Base-by-base conservation (phyloP, 164 flowering plant species). In the Chimonanthus praecox region DNA sequence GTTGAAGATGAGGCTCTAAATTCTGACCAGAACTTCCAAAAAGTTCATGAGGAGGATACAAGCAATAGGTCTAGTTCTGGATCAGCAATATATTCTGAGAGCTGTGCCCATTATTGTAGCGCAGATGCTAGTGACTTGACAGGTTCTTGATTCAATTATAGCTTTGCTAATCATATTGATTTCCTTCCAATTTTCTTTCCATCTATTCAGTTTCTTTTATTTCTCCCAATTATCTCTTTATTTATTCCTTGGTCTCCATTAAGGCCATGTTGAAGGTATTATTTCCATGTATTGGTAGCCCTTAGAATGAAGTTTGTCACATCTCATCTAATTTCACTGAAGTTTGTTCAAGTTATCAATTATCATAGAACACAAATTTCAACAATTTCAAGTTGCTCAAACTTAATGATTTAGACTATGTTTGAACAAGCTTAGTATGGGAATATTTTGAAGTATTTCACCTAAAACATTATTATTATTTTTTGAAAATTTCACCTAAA, bases 11-110 rank as follows among this genome's bases (percentile, higher is more conserved):
- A 73, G 70, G 18, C 73, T n/a, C 73, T 84, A 15, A 86, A 82
- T 63, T 77, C 79, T 75, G 79, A 72, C 63, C 85, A 82, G 43
- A 87, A 85, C 63, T 83, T 72, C 50, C 83, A 68, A 45, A 92
- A 83, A 83, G 79, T 64, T 51, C 16, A 81, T 13, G 97, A 93
- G 76, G 97, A 92, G 75, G 98, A 95, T 75, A 78, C 84, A 62
- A 90, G 98, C 75, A 92, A 90, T 72, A 80, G 97, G 77, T 93
- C 99, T 46, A 95, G 97, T 82, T 95, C 97, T 47, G 98, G 98
- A 5, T 93, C 99, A 7, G 98, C 94, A 21, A 82, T 90, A 72
- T 95, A 89, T 77, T 84, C 98, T 15, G 99, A 95, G 80, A 89
- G 98, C 81, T 95, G 88, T 81, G 90, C 83, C 3, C 97, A 85